Percentiles rank a stretch among this genome's conserved stretches.
These are phyloP conservation scores for Mycena sanguinolenta DNA, from an alignment of 768 basidiomycete genomes.

Conservation along the genomic window DNA sequence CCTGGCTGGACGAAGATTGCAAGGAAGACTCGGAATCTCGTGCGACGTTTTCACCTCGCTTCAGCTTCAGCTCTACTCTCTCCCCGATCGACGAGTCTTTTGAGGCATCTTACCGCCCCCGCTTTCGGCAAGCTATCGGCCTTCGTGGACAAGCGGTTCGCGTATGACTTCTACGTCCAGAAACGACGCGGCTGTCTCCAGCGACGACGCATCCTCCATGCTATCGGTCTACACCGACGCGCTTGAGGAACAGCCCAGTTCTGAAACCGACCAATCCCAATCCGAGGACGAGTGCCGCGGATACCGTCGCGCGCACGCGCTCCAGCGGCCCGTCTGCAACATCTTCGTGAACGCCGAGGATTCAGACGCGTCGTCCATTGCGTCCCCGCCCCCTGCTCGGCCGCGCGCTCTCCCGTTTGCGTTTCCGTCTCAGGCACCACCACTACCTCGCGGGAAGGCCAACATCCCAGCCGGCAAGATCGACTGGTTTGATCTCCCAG, in stretches of 20 bases:
- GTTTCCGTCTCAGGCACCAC: not conserved
- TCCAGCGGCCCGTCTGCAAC: slow-evolving; percentile 32
- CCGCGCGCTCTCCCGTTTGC: not conserved
- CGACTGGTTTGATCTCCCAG: slow-evolving; percentile 34
- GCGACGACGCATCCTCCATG: not conserved
- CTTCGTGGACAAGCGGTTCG: slow-evolving; percentile 17
- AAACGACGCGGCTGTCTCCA: not conserved
- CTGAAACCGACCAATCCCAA: slow-evolving; percentile 16
- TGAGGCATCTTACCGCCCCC: slow-evolving; percentile 22
- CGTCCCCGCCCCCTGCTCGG: not conserved
- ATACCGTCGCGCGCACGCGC: slow-evolving; percentile 12
- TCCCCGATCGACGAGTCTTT: slow-evolving; percentile 13
- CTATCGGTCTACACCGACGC: slow-evolving; percentile 26
- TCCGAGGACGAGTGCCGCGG: slow-evolving; percentile 20
- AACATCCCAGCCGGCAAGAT: slow-evolving; percentile 23
- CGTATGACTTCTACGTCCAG: not conserved
- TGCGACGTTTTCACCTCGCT: not conserved
- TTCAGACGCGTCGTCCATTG: slow-evolving; percentile 1
- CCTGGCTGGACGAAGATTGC: slow-evolving; percentile 33
- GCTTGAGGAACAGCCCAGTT: slow-evolving; percentile 23
- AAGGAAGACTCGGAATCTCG: not conserved
- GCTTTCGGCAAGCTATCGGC: not conserved
- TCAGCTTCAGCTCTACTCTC: slow-evolving; percentile 18
- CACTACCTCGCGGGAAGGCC: slow-evolving; percentile 20
- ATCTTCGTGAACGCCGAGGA: slow-evolving; percentile 24